These are phyloP conservation scores for Podila epicladia DNA, from an alignment of 192 early-diverging fungal species.

Conservation along the genomic window DNA sequence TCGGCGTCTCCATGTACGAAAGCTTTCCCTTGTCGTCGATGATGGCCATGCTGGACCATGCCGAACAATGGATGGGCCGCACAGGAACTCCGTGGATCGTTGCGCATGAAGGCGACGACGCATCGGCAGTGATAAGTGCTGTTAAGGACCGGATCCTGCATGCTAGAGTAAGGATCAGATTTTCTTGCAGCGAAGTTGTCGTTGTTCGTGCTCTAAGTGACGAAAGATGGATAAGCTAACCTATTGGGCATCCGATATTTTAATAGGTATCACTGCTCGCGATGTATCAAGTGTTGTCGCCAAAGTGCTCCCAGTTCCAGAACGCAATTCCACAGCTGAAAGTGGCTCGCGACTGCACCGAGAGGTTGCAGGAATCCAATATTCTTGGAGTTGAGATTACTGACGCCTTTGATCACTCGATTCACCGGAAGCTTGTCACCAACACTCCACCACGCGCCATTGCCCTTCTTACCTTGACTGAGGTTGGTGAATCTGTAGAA, in stretches of 20 bases:
- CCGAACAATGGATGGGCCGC: slow-evolving; percentile 48
- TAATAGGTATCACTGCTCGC: slow-evolving; percentile 51
- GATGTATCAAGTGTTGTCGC: slow-evolving; percentile 55
- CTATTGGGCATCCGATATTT: too few species aligned
- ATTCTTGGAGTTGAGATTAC: slow-evolving; percentile 39
- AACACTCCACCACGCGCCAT: slow-evolving; percentile 73
- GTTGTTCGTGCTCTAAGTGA: too few species aligned
- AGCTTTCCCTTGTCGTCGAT: slow-evolving; percentile 44
- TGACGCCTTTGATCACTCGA: slow-evolving; percentile 64
- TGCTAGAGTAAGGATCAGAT: slow-evolving; percentile 22
- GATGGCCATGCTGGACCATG: slow-evolving; percentile 48
- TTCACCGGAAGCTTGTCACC: slow-evolving; percentile 69
- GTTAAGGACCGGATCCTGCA: slow-evolving; percentile 26
- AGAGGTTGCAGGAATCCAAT: slow-evolving; percentile 25
- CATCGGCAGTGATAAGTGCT: not conserved
- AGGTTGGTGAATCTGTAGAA: slow-evolving; percentile 37
- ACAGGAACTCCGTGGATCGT: slow-evolving; percentile 46
- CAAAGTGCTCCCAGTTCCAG: slow-evolving; percentile 50
- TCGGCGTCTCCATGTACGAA: slow-evolving; percentile 59
- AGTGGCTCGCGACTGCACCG: slow-evolving; percentile 11
- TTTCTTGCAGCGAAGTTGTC: not conserved
- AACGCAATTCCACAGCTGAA: slow-evolving; percentile 44
- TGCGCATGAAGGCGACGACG: slow-evolving; percentile 4
- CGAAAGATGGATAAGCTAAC: too few species aligned
- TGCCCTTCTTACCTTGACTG: slow-evolving; percentile 51